Conservation (phyloP, 1,139 yeast genomes). For the Lodderomyces parapsilosis region DNA sequence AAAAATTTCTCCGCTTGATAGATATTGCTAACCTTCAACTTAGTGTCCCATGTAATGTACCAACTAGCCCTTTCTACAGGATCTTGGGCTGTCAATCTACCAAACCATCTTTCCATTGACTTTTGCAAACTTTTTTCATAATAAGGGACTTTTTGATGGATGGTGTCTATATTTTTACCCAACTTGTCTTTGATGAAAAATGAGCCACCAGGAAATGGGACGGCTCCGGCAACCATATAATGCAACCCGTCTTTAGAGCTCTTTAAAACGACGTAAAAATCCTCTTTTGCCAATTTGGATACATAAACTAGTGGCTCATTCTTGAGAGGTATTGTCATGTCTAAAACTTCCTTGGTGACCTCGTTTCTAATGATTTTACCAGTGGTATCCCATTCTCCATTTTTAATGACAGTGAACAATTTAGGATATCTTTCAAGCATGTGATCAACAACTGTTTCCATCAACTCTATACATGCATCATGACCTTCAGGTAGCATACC, state of each 20-base stretch:
- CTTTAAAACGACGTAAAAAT: conserved; percentile 60
- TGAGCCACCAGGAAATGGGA: conserved; percentile 77
- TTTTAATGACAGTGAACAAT: conserved; percentile 53
- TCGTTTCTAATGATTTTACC: conserved; percentile 55
- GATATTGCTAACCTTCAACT: conserved; percentile 52
- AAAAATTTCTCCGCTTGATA: conserved; percentile 44
- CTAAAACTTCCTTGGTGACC: conserved; percentile 59
- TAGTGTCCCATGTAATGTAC: conserved; percentile 73
- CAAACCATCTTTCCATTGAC: conserved; percentile 77
- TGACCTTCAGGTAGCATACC: conserved; percentile 71
- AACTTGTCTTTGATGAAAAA: conserved; percentile 60
- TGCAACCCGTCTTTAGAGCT: conserved; percentile 56
- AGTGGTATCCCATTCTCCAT: conserved; percentile 18
- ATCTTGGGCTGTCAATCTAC: conserved; percentile 53
- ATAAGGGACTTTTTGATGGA: conserved; percentile 73
- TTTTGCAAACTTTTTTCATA: conserved; percentile 62
- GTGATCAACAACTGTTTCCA: conserved; percentile 61
- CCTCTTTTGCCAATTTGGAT: conserved; percentile 73
- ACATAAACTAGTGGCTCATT: conserved; percentile 63
- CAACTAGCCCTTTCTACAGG: conserved; percentile 77
- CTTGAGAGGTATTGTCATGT: conserved; percentile 57
- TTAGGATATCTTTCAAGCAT: conserved; percentile 62
- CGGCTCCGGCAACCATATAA: conserved; percentile 70
- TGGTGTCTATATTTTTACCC: conserved; percentile 60
- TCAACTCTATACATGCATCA: conserved; percentile 60